phyloP scores from a whole-genome alignment of 2,329 filamentous ascomycete genomes.

The Rhynchosporium graminicola region DNA sequence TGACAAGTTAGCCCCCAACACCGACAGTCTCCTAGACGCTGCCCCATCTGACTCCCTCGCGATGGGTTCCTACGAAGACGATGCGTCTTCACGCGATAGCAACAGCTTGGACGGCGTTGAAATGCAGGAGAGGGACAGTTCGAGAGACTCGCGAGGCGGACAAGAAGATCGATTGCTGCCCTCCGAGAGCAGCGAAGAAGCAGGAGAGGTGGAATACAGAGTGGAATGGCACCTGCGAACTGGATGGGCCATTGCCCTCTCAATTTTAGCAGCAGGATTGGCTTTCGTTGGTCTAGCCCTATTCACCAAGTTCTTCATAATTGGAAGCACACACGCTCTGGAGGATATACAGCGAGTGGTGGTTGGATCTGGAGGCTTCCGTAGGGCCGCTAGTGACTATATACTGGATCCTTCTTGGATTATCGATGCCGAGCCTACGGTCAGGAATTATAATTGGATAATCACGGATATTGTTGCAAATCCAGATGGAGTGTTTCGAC shows the following conservation, averaged over 20 bases:
- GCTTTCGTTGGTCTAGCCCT: conserved; percentile 31
- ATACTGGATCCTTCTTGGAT: conserved; percentile 60
- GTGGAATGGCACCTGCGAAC: conserved; percentile 39
- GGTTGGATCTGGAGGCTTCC: conserved; percentile 31
- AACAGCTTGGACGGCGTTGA: conserved; percentile 34
- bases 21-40: background rate
- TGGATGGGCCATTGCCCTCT: conserved; percentile 33
- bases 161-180: conserved; percentile 34
- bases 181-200: conserved; percentile 26
- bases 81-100: conserved; percentile 23
- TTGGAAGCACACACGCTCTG: conserved; percentile 7
- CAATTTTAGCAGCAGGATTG: conserved; percentile 27
- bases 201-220: conserved; percentile 28
- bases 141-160: conserved; percentile 24
- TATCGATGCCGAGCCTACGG: conserved; percentile 49
- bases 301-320: conserved; percentile 35
- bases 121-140: conserved; percentile 33
- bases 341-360: conserved; percentile 20
- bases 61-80: conserved; percentile 30
- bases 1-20: conserved; percentile 10
- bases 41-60: background rate
- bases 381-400: conserved; percentile 51
- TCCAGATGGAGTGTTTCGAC: conserved; percentile 59
- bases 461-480: conserved; percentile 59
- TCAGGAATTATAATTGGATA: conserved; percentile 61